A percentile compares a stretch with the other conserved stretches of the same genome.
These are phyloP conservation scores for Ganoderma sinense DNA, from an alignment of 1,284 basidiomycete species.

Conservation along the genomic window DNA sequence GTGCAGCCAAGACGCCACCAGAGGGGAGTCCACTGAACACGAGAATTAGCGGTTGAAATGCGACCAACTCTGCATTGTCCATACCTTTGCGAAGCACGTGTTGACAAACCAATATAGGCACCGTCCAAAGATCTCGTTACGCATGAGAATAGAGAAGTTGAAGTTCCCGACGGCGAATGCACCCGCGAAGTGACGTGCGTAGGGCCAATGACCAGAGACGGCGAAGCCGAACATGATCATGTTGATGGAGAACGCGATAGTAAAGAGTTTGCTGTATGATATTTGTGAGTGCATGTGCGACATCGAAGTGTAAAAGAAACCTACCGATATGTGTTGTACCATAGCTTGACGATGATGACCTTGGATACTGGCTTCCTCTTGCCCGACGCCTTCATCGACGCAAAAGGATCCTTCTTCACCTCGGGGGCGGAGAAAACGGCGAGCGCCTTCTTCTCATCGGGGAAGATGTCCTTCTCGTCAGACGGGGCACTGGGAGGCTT, in stretches of 20 bases:
- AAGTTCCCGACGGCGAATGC: conserved; percentile 67
- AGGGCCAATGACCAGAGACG: conserved; percentile 69
- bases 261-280: conserved; percentile 67
- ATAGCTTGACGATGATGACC: conserved; percentile 65
- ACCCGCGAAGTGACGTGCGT: conserved; percentile 63
- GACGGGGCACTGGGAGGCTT: conserved; percentile 32
- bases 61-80: conserved; percentile 7
- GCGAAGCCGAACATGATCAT: conserved; percentile 67
- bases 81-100: conserved; percentile 66
- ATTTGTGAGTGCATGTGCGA: not conserved
- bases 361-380: conserved; percentile 58
- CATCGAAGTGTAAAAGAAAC: conserved; percentile 2
- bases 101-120: conserved; percentile 58
- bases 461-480: conserved; percentile 39
- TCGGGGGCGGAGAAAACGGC: conserved; percentile 39
- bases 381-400: conserved; percentile 38
- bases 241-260: conserved; percentile 63
- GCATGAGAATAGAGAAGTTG: conserved; percentile 59
- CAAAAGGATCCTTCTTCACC: conserved; percentile 51
- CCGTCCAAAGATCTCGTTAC: conserved; percentile 66
- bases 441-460: conserved; percentile 46
- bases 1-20: conserved; percentile 76
- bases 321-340: conserved; percentile 77
- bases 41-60: conserved; percentile 20
- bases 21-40: conserved; percentile 68